Percentiles rank a stretch among this genome's conserved stretches.
These are phyloP conservation scores for Microsporum audouinii DNA, from an alignment of 2,329 filamentous ascomycete genomes.

Conservation along the genomic window DNA sequence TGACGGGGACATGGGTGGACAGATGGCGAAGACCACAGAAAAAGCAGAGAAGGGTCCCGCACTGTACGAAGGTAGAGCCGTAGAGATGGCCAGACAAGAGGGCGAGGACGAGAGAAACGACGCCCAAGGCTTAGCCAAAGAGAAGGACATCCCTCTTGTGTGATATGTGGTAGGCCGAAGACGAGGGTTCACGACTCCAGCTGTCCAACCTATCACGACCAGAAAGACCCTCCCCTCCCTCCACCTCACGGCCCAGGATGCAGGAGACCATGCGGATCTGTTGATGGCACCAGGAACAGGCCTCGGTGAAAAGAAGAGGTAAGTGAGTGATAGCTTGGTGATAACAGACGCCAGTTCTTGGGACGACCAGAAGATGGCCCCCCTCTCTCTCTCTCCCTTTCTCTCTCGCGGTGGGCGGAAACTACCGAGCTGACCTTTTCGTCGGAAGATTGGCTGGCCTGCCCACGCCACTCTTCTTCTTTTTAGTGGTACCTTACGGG, in stretches of 20 bases:
- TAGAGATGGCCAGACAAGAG: not conserved
- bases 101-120: not conserved
- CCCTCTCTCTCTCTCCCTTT: no score
- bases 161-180: constrained; percentile 8
- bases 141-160: not conserved
- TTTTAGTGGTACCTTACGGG: not conserved
- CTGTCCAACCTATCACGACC: constrained; percentile 7
- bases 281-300: constrained; percentile 7
- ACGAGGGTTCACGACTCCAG: constrained; percentile 6
- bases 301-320: not conserved
- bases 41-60: not conserved
- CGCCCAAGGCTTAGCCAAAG: not conserved
- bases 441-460: not conserved
- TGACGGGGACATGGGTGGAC: not conserved
- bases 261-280: constrained; percentile 5
- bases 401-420: not conserved
- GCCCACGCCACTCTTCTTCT: not conserved
- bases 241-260: constrained; percentile 6
- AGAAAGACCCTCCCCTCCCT: constrained; percentile 4
- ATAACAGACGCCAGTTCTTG: not conserved
- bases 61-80: not conserved
- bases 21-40: not conserved
- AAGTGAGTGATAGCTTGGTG: not conserved
- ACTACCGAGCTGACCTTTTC: not conserved
- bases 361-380: not conserved